Percentiles rank a stretch among this genome's conserved stretches.
These are phyloP conservation scores for Arthrobotrys pseudoclavata DNA, from an alignment of 2,329 filamentous ascomycete genomes.

Conservation along the genomic window DNA sequence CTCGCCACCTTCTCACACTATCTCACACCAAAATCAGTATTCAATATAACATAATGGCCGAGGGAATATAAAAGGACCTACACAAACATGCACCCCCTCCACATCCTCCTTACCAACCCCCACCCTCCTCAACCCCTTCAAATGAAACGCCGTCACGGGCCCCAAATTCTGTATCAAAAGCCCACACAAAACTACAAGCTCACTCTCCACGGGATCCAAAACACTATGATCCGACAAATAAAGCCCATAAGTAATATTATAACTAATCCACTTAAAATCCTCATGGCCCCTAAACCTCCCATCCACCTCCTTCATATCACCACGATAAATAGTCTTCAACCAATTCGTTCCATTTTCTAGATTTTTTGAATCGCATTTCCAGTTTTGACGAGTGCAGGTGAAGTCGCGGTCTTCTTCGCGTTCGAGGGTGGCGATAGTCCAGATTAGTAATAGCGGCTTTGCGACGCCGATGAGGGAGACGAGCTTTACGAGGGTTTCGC, in stretches of 20 bases:
- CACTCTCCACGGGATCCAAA: conserved; percentile 71
- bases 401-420: conserved; percentile 73
- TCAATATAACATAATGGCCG: background rate
- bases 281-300: conserved; percentile 68
- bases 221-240: conserved; percentile 73
- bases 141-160: conserved; percentile 71
- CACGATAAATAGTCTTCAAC: conserved; percentile 70
- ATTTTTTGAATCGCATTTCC: conserved; percentile 73
- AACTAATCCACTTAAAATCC: conserved; percentile 70
- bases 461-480: conserved; percentile 74
- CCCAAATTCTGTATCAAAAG: conserved; percentile 74
- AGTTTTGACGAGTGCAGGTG: conserved; percentile 71
- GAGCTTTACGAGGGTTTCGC: conserved; percentile 74
- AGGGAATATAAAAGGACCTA: conserved; percentile 25
- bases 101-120: conserved; percentile 69
- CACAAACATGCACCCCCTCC: conserved; percentile 64
- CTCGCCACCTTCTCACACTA: conserved; percentile 61
- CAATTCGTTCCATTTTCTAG: conserved; percentile 71
- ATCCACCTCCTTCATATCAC: conserved; percentile 64
- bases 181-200: conserved; percentile 71
- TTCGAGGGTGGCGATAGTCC: conserved; percentile 71
- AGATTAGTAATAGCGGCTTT: conserved; percentile 74
- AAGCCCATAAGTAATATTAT: conserved; percentile 73
- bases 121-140: conserved; percentile 69
- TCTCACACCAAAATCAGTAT: background rate